Evolutionary conservation across 2,329 filamentous ascomycete species (phyloP).

Genomic region (Dactylellina parvicollis): DNA sequence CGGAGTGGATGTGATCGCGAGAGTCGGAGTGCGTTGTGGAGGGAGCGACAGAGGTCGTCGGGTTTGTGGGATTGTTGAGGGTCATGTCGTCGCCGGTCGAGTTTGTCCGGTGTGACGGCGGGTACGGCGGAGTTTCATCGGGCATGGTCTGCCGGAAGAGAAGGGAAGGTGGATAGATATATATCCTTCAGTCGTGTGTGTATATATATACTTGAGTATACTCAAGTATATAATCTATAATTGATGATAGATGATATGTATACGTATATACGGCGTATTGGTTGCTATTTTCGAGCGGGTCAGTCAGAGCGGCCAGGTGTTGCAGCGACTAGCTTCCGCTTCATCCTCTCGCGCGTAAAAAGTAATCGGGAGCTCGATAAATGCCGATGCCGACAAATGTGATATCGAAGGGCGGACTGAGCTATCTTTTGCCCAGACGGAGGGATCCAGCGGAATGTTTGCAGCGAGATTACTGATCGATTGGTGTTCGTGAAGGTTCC

Average conservation of each 20-base stretch:
- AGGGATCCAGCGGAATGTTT: conserved; percentile 22
- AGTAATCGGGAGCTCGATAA: conserved; percentile 13
- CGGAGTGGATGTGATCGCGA: conserved; percentile 7
- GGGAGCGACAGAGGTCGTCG: conserved; percentile 39
- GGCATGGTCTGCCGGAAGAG: conserved; percentile 10
- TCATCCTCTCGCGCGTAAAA: conserved; percentile 2
- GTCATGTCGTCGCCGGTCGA: conserved; percentile 52
- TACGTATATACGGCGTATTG: background rate
- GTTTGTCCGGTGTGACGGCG: conserved; percentile 31
- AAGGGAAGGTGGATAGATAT: background rate
- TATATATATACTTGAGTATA: background rate
- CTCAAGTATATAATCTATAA: too few species aligned
- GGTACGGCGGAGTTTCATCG: conserved; percentile 29
- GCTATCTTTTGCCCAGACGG: conserved; percentile 32
- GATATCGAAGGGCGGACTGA: background rate
- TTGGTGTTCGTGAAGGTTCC: conserved; percentile 33
- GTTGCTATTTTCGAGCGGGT: background rate
- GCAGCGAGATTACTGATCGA: conserved; percentile 37
- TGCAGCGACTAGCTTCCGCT: conserved; percentile 19
- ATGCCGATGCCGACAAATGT: conserved; percentile 28
- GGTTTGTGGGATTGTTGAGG: conserved; percentile 47
- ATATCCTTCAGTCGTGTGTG: background rate
- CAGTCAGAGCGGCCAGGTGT: background rate
- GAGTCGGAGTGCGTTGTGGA: conserved; percentile 38
- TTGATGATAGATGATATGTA: too few species aligned